A percentile compares a stretch with the other conserved stretches of the same genome.
Evolutionary conservation across 2,329 filamentous ascomycete genomes (phyloP).

Genomic region (Sarocladium strictum): DNA sequence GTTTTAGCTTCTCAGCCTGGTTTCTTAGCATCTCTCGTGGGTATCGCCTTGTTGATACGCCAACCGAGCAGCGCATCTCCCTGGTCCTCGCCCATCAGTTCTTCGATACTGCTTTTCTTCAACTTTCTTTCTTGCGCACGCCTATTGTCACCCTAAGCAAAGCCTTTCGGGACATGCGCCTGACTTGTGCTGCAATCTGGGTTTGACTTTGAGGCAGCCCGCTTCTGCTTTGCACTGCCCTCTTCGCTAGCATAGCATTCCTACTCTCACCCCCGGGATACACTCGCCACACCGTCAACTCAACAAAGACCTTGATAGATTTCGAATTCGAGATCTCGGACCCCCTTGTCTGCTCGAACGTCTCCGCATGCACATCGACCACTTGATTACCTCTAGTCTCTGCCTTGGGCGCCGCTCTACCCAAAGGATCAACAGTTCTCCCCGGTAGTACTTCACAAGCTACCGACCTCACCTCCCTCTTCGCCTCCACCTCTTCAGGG

Average conservation of each 20-base stretch:
- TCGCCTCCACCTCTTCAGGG: neutral
- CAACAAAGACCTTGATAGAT: too few relatives aligned
- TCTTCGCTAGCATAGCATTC: conserved; percentile 1
- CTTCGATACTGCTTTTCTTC: neutral
- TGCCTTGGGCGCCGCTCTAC: neutral
- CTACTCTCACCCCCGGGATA: neutral
- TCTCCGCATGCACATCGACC: conserved; percentile 3
- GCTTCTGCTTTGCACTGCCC: conserved; percentile 7
- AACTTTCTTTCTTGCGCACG: neutral
- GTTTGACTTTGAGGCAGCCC: conserved; percentile 8
- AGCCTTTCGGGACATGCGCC: neutral
- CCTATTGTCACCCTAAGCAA: neutral
- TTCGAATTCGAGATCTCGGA: neutral
- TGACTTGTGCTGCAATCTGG: neutral
- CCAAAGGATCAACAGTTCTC: neutral
- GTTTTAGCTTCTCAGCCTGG: neutral
- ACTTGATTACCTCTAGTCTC: neutral
- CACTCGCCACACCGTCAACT: neutral
- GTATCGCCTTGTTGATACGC: neutral
- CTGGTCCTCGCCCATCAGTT: neutral
- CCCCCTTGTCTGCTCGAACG: neutral
- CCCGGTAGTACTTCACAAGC: neutral
- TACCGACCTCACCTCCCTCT: neutral
- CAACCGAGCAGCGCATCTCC: neutral
- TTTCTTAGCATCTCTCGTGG: neutral